phyloP scores from a whole-genome alignment of 2,329 filamentous ascomycete genomes.

The Cadophora sp. region DNA sequence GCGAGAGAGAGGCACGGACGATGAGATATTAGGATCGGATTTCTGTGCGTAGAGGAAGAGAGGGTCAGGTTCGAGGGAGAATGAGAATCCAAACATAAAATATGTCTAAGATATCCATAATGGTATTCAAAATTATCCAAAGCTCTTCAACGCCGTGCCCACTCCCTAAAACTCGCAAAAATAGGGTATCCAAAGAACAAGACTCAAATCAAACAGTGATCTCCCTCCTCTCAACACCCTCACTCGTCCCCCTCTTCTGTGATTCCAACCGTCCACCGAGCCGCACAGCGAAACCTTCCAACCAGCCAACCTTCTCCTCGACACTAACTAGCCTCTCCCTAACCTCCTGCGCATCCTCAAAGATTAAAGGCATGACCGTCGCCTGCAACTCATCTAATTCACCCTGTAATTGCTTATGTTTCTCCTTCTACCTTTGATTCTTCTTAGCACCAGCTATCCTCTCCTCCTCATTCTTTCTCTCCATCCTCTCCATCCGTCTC shows the following conservation, averaged over 20 bases:
- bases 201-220: background rate
- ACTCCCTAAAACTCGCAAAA: background rate
- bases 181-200: background rate
- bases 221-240: background rate
- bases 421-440: background rate
- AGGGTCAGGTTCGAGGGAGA: too few species aligned
- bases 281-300: background rate
- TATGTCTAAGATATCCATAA: slow-evolving; percentile 8
- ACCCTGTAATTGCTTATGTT: background rate
- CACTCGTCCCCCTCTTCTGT: background rate
- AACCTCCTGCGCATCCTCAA: background rate
- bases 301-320: slow-evolving; percentile 3
- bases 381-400: background rate
- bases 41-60: too few species aligned
- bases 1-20: too few species aligned
- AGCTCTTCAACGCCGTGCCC: background rate
- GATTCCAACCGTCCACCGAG: background rate
- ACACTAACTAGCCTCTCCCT: background rate
- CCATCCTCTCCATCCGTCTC: background rate
- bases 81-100: too few species aligned
- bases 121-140: background rate
- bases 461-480: background rate
- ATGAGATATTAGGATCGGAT: too few species aligned
- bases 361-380: background rate
- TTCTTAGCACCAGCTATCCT: background rate